phyloP scores from a whole-genome alignment of 257 asterid genomes.

The Scutellaria minor region DNA sequence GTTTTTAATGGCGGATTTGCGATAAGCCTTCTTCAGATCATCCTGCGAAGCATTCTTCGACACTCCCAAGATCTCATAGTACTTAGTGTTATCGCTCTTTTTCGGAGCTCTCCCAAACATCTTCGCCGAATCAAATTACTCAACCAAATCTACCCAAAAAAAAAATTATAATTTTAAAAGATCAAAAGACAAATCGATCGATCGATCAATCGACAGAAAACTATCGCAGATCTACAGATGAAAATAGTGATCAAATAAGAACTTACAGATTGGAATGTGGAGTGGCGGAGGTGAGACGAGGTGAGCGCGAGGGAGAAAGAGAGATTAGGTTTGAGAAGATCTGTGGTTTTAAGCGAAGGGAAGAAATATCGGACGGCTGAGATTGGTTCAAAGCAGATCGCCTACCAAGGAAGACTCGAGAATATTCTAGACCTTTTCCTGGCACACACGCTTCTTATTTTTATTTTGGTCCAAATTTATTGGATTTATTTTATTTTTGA shows the following conservation, averaged over 20 bases:
- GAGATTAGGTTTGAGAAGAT: constrained; percentile 25
- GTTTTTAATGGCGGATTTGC: constrained; percentile 77
- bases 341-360: constrained; percentile 39
- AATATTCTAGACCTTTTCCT: constrained; percentile 29
- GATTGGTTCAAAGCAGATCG: constrained; percentile 40
- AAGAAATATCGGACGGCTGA: constrained; percentile 43
- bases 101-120: constrained; percentile 87
- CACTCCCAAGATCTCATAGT: constrained; percentile 78
- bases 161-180: neutral
- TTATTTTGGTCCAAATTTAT: neutral
- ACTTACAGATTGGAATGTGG: constrained; percentile 37
- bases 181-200: neutral
- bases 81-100: constrained; percentile 78
- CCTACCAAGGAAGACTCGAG: constrained; percentile 36
- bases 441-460: constrained; percentile 21
- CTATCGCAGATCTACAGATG: constrained; percentile 30
- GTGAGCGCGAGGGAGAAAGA: constrained; percentile 35
- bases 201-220: neutral
- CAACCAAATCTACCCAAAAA: constrained; percentile 11
- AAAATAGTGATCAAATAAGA: neutral
- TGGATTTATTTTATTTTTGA: neutral
- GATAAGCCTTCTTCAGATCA: constrained; percentile 83
- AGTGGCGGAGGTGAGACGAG: constrained; percentile 34
- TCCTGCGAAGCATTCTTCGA: constrained; percentile 69
- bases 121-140: constrained; percentile 32